Percentiles rank a stretch among this genome's conserved stretches.
Evolutionary conservation across 495 filamentous ascomycete genomes (phyloP).

Genomic region (Schizothecium vesticola): DNA sequence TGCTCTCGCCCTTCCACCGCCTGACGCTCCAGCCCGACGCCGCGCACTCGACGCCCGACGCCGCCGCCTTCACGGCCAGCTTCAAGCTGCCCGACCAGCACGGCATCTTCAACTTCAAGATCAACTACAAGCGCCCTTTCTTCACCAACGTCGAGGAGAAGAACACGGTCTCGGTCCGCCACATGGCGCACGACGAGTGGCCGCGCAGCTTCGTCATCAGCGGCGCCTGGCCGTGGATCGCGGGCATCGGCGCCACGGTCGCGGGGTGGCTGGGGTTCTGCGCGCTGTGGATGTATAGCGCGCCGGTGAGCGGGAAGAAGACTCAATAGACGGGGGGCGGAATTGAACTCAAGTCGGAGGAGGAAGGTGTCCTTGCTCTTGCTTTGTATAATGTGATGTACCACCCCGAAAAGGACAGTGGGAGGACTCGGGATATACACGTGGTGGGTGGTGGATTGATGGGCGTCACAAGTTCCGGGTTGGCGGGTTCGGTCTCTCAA

Average conservation of each 20-base stretch:
- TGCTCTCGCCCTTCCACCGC: conserved; percentile 98
- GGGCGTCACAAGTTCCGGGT: neutral
- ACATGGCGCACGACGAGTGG: conserved; percentile 97
- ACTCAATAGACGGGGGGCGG: conserved; percentile 49
- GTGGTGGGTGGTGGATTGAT: neutral
- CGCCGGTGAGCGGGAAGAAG: conserved; percentile 64
- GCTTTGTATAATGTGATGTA: conserved; percentile 9
- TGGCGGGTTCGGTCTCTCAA: neutral
- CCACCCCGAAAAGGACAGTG: neutral
- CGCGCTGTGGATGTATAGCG: conserved; percentile 83
- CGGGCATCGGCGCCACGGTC: conserved; percentile 78
- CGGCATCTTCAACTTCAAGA: conserved; percentile 93
- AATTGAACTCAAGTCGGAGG: neutral
- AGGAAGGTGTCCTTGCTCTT: neutral
- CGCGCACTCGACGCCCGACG: conserved; percentile 51
- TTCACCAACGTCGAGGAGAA: conserved; percentile 88
- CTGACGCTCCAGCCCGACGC: conserved; percentile 58
- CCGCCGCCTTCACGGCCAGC: conserved; percentile 64
- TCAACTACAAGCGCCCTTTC: conserved; percentile 95
- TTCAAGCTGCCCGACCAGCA: conserved; percentile 92
- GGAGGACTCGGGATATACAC: neutral
- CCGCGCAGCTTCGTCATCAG: conserved; percentile 84
- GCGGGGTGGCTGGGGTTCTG: conserved; percentile 81
- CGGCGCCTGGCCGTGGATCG: conserved; percentile 94
- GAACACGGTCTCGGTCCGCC: conserved; percentile 85